Conservation (phyloP, 139 green algal genomes). For the Micromonas pusilla region DNA sequence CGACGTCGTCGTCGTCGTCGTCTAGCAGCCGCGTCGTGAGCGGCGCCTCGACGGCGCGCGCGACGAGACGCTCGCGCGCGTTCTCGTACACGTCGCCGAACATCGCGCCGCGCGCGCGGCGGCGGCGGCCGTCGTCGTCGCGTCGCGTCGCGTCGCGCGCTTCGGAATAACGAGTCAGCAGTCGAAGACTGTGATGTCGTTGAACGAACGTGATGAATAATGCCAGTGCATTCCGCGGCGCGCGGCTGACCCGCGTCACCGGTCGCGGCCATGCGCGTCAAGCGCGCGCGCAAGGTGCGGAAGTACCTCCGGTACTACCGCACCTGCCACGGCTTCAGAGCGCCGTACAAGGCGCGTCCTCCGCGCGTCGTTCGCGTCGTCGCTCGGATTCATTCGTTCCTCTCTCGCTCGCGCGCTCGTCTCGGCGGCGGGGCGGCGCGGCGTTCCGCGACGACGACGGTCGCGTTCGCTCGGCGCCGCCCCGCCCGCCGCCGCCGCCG, state of each 20-base stretch:
- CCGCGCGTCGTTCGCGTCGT: no score
- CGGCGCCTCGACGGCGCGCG: no score
- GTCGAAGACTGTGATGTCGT: no score
- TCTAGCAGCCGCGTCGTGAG: neutral
- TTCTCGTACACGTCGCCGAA: neutral
- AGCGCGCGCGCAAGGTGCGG: constrained; percentile 12
- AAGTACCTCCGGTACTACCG: constrained; percentile 26
- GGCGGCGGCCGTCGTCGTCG: no score
- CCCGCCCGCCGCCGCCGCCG: no score
- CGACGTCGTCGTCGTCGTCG: neutral
- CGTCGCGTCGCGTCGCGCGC: neutral
- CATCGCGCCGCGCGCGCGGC: neutral
- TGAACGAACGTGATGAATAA: neutral
- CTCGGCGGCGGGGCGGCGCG: no score
- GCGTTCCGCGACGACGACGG: no score
- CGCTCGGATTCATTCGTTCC: no score
- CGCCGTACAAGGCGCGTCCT: constrained; percentile 5
- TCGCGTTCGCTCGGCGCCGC: neutral
- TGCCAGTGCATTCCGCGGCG: neutral
- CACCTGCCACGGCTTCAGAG: constrained; percentile 11
- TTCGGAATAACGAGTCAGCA: no score
- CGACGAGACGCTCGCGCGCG: neutral
- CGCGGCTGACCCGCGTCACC: no score
- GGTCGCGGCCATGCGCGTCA: constrained; percentile 8
- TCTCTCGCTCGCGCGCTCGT: no score